Evolutionary conservation across 768 basidiomycete genomes (phyloP), one percentile per base, ranked within the genome.

Genomic region (Suillus placidus): DNA sequence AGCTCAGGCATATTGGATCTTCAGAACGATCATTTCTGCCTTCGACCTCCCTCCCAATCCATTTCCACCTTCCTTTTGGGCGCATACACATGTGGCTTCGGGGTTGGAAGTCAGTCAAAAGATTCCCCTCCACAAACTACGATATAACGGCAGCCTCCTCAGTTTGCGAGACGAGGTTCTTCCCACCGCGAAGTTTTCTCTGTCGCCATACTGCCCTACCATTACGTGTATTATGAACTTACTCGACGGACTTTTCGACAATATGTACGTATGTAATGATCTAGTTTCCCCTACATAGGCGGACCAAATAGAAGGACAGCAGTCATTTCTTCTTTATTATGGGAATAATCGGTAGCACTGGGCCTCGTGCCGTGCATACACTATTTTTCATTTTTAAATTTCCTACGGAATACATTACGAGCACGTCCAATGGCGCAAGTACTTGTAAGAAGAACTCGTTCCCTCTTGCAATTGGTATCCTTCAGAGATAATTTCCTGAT

Each of bases 181-280:
- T 55, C 54, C 18, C 32, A 55, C 18, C 54, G 20, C 54, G 54
- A 55, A 55, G 54, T 34, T 55, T 55, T 55, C 32, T 6, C 12
- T 55, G 54, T 55, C 54, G 32, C 54, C 54, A 34, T 34, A 55
- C 54, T 6, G 34, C 54, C 32, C 18, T 13, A 13, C 54, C 18
- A 6, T 55, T 55, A 55, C 54, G 54, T 55, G 32, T 52, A 55
- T 55, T 55, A 55, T 35, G 54, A 55, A 34, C 34, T 55, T 5
- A 1, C 54, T 55, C 54, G 34, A 55, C 54, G 54, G 54, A 20
- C 54, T 55, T 54, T 55, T 55, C 20, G 32, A 55, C 16, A 54
- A 54, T 34, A 54, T 20, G 52, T 54, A 54, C 32, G 54, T 55
- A 55, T 34, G 20, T n/a, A 55, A 55, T n/a, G 20, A 55, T 55